Percentiles rank a stretch among this genome's conserved stretches.
These are phyloP conservation scores for Coemansia sp. DNA, from an alignment of 192 early-diverging fungal genomes.

Conservation along the genomic window DNA sequence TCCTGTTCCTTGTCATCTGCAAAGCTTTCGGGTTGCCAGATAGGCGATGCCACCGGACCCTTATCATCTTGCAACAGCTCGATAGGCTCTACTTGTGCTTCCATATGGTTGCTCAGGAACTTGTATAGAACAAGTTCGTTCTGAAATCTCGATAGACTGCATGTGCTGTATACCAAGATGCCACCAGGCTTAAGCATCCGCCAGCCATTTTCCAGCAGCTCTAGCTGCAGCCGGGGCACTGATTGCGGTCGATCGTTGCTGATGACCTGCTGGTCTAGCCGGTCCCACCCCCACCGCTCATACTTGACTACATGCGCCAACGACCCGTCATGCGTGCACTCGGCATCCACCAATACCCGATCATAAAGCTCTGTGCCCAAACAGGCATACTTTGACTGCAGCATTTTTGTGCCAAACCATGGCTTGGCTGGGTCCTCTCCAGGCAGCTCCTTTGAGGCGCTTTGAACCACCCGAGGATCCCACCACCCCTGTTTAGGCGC, in stretches of 20 bases:
- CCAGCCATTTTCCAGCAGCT: constrained; percentile 76
- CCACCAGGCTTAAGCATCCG: constrained; percentile 70
- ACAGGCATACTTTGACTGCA: constrained; percentile 62
- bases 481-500: constrained; percentile 60
- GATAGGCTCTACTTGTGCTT: constrained; percentile 28
- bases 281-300: constrained; percentile 71
- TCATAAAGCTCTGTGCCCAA: constrained; percentile 57
- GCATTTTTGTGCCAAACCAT: constrained; percentile 73
- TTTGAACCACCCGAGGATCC: constrained; percentile 18
- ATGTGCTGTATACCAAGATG: constrained; percentile 85
- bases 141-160: constrained; percentile 70
- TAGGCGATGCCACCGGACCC: neutral
- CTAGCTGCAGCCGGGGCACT: constrained; percentile 57
- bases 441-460: neutral
- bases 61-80: constrained; percentile 1
- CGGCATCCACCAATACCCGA: constrained; percentile 67
- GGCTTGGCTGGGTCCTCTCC: constrained; percentile 36
- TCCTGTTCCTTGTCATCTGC: constrained; percentile 1
- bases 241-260: constrained; percentile 58
- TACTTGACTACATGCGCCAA: constrained; percentile 78
- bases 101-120: constrained; percentile 60
- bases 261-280: constrained; percentile 73
- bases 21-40: constrained; percentile 18
- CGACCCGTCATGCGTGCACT: constrained; percentile 93
- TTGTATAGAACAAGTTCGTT: constrained; percentile 84